A percentile compares a stretch with the other conserved stretches of the same genome.
These are phyloP conservation scores for Eutypa lata DNA, from an alignment of 2,329 filamentous ascomycete species.

Conservation along the genomic window DNA sequence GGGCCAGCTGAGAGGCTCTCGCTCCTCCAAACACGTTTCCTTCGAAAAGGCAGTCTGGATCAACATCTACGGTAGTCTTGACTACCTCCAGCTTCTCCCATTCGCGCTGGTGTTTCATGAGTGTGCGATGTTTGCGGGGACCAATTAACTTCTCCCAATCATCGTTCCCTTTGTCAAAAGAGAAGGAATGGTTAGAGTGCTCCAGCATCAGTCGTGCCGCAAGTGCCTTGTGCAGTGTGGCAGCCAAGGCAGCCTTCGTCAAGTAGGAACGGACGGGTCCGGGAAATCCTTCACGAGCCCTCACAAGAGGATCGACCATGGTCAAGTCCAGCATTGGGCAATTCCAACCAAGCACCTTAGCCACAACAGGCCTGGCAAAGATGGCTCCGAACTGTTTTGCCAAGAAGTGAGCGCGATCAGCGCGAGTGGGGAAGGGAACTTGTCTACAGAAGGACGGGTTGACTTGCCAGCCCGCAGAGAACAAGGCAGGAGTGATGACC, in stretches of 20 bases:
- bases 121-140: constrained; percentile 11
- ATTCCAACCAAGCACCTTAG: constrained; percentile 12
- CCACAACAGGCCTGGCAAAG: constrained; percentile 16
- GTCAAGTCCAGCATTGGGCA: constrained; percentile 20
- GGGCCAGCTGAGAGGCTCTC: constrained; percentile 20
- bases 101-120: constrained; percentile 16
- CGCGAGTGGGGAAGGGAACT: not conserved
- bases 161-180: constrained; percentile 19
- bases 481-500: constrained; percentile 24
- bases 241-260: constrained; percentile 13
- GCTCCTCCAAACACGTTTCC: constrained; percentile 27
- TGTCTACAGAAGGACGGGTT: constrained; percentile 21
- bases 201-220: constrained; percentile 9
- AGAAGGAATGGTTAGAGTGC: constrained; percentile 20
- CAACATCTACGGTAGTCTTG: not conserved
- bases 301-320: constrained; percentile 3
- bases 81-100: constrained; percentile 14
- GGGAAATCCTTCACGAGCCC: constrained; percentile 5
- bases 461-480: constrained; percentile 28
- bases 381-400: constrained; percentile 25
- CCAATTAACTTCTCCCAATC: constrained; percentile 23
- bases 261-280: constrained; percentile 11
- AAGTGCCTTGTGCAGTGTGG: constrained; percentile 16
- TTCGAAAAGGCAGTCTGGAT: constrained; percentile 14
- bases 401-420: constrained; percentile 16